Evolutionary conservation across 805 yeast species (phyloP).

Genomic region (Myxozyma sirexii): DNA sequence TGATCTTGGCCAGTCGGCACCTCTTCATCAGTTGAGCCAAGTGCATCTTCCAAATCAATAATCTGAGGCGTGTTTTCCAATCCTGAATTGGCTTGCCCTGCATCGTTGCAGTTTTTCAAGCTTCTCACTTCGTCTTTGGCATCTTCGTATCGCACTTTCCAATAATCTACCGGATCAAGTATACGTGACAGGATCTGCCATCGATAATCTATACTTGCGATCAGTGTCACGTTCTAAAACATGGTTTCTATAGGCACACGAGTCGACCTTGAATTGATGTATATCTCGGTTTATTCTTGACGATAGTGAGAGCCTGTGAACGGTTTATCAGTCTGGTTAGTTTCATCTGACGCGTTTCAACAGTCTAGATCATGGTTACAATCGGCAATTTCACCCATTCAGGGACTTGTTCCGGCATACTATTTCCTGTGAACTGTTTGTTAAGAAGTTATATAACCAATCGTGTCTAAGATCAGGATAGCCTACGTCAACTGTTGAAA

Average conservation of each 20-base stretch:
- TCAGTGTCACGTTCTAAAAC: too few species aligned
- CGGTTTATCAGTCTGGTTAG: neutral
- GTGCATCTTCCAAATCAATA: neutral
- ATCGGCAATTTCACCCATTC: neutral
- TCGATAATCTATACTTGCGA: slow-evolving; percentile 18
- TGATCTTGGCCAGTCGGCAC: too few species aligned
- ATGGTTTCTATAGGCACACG: neutral
- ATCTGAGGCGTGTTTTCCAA: neutral
- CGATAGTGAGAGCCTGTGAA: neutral
- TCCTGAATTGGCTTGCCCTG: neutral
- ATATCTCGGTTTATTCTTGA: neutral
- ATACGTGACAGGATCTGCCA: slow-evolving; percentile 13
- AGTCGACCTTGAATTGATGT: neutral
- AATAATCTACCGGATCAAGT: slow-evolving; percentile 20
- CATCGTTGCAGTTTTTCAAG: neutral
- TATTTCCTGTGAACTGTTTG: neutral
- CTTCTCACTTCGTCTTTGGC: slow-evolving; percentile 1
- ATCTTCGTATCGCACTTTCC: slow-evolving; percentile 20
- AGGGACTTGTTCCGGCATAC: neutral
- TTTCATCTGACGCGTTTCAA: too few species aligned
- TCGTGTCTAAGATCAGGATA: too few species aligned
- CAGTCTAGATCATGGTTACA: neutral
- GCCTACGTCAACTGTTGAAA: too few species aligned
- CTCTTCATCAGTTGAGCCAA: neutral
- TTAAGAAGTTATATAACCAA: too few species aligned